phyloP scores from a whole-genome alignment of 106 monocot species.

The Acorus calamus region DNA sequence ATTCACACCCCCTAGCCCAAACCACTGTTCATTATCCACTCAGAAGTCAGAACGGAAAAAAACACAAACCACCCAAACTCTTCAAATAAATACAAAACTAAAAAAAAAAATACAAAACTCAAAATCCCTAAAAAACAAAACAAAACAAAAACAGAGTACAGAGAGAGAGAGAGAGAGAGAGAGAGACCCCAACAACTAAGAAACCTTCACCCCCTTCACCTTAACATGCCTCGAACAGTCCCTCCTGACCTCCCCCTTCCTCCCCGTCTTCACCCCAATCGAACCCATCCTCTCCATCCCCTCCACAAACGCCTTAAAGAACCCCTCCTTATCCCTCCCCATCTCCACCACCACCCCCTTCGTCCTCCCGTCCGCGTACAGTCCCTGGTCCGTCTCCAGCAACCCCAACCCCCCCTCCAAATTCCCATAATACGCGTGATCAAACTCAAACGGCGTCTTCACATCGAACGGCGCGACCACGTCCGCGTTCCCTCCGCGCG shows the following conservation, averaged over 20 bases:
- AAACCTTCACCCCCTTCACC: too few relatives aligned
- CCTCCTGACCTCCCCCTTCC: constrained; percentile 60
- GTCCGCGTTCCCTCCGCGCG: constrained; percentile 58
- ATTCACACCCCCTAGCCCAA: too few relatives aligned
- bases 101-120: too few relatives aligned
- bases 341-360: constrained; percentile 41
- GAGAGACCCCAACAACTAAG: too few relatives aligned
- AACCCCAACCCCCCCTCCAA: constrained; percentile 66
- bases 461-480: constrained; percentile 82
- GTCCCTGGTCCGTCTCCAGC: constrained; percentile 69
- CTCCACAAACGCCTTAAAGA: constrained; percentile 51
- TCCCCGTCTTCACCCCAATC: constrained; percentile 72
- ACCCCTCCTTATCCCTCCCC: constrained; percentile 49
- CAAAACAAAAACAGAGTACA: too few relatives aligned
- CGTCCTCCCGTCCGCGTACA: constrained; percentile 52
- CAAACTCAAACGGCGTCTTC: constrained; percentile 69
- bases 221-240: constrained; percentile 35
- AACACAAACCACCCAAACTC: too few relatives aligned
- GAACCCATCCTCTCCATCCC: constrained; percentile 89
- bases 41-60: too few relatives aligned
- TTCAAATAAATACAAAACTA: too few relatives aligned
- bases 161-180: too few relatives aligned
- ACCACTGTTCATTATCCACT: too few relatives aligned
- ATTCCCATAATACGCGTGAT: constrained; percentile 66
- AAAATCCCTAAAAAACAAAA: too few relatives aligned